These are phyloP conservation scores for Echites panduratus DNA, from an alignment of 257 asterid genomes.

Conservation along the genomic window DNA sequence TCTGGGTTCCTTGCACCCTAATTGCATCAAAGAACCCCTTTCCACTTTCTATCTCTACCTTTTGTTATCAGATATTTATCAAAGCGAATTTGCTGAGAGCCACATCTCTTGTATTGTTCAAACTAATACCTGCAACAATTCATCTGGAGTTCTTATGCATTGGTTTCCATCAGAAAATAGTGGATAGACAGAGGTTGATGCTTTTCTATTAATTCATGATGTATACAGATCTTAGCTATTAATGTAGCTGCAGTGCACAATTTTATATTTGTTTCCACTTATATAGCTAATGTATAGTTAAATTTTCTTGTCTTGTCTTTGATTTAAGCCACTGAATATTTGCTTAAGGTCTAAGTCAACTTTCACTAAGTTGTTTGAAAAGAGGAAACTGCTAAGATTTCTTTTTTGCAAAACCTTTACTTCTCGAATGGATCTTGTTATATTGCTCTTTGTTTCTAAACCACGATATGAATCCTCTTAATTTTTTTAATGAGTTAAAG, in stretches of 20 bases:
- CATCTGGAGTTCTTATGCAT: too few relatives aligned
- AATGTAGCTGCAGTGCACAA: too few relatives aligned
- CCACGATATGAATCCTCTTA: neutral
- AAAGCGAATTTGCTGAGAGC: constrained; percentile 41
- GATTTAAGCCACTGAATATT: neutral
- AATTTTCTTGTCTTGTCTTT: neutral
- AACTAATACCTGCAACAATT: too few relatives aligned
- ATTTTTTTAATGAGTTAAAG: neutral
- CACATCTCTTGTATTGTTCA: constrained; percentile 81
- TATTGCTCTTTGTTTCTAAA: neutral
- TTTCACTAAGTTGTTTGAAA: neutral
- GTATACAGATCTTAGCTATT: too few relatives aligned
- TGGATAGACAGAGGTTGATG: constrained; percentile 48
- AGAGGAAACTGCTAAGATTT: neutral
- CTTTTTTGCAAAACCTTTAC: neutral
- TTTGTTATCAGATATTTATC: constrained; percentile 4
- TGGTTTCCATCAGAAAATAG: too few relatives aligned
- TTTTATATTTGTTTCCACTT: neutral
- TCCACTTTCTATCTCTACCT: neutral
- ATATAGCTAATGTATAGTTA: neutral
- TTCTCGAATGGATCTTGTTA: neutral
- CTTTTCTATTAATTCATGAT: neutral
- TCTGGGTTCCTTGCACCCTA: constrained; percentile 84
- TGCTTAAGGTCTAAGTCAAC: neutral
- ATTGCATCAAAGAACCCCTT: constrained; percentile 7